Percentiles rank a stretch among this genome's conserved stretches.
These are phyloP conservation scores for Starmerella davenportii DNA, from an alignment of 805 yeast species.

Conservation along the genomic window DNA sequence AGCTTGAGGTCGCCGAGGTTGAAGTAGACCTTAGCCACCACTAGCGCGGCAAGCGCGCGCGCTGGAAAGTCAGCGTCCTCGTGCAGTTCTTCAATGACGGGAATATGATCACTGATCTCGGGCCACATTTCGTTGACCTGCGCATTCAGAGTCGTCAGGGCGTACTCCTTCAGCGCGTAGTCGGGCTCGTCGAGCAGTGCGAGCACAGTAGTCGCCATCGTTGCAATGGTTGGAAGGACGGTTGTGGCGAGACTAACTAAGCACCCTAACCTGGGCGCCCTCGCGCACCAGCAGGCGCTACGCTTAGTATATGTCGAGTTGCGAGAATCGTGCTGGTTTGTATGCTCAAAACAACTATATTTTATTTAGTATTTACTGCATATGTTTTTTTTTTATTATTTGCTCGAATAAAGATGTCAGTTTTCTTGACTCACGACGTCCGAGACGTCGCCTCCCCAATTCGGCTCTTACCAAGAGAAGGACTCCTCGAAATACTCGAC, in stretches of 20 bases:
- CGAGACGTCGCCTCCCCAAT: no score
- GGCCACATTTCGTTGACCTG: slow-evolving; percentile 92
- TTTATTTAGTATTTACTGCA: no score
- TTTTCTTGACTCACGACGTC: no score
- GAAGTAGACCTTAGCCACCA: slow-evolving; percentile 78
- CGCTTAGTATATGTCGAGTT: no score
- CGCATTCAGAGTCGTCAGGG: slow-evolving; percentile 60
- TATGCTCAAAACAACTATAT: no score
- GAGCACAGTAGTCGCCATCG: slow-evolving; percentile 67
- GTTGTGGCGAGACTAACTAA: no score
- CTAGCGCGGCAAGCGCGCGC: slow-evolving; percentile 70
- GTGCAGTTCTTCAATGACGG: slow-evolving; percentile 76
- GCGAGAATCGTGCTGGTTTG: no score
- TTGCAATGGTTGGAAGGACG: no score
- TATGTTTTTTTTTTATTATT: no score
- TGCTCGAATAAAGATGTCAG: no score
- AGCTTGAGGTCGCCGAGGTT: slow-evolving; percentile 86
- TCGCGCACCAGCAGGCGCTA: no score
- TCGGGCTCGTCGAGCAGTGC: slow-evolving; percentile 80
- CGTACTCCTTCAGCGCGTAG: slow-evolving; percentile 57
- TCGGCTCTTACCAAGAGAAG: slow-evolving; percentile 52
- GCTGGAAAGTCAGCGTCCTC: slow-evolving; percentile 68
- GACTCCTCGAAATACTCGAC: slow-evolving; percentile 57
- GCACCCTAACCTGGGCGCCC: no score
- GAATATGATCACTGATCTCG: slow-evolving; percentile 78